These are phyloP conservation scores for Botrytis galanthina DNA, from an alignment of 2,329 filamentous ascomycete genomes.

Conservation along the genomic window DNA sequence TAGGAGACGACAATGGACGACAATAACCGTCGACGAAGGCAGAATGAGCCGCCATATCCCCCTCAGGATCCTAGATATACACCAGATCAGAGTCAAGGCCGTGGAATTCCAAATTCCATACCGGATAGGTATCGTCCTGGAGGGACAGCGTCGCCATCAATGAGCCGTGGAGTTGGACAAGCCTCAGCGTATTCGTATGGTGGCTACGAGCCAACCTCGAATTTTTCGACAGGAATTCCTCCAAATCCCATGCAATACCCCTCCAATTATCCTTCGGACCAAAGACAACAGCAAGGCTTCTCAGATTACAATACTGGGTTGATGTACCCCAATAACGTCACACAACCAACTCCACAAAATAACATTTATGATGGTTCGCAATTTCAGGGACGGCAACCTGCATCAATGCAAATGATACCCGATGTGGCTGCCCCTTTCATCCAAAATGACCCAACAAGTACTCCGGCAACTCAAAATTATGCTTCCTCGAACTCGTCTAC, in stretches of 20 bases:
- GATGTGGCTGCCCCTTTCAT: constrained; percentile 77
- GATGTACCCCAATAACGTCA: constrained; percentile 77
- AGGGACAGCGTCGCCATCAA: constrained; percentile 47
- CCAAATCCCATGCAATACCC: constrained; percentile 42
- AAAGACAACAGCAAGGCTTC: constrained; percentile 54
- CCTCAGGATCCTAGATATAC: constrained; percentile 54
- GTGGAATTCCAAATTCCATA: constrained; percentile 31
- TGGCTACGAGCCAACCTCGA: constrained; percentile 56
- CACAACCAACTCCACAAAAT: constrained; percentile 58
- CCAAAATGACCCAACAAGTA: constrained; percentile 61
- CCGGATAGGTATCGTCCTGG: constrained; percentile 48
- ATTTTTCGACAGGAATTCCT: constrained; percentile 45
- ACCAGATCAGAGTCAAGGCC: constrained; percentile 32
- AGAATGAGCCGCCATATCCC: constrained; percentile 69
- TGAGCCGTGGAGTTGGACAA: constrained; percentile 45
- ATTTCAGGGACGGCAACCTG: constrained; percentile 73
- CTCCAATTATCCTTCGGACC: constrained; percentile 47
- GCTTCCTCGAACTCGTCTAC: constrained; percentile 52
- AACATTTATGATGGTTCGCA: constrained; percentile 75
- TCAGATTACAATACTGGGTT: constrained; percentile 62
- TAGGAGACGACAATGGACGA: constrained; percentile 69
- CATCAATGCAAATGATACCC: constrained; percentile 73
- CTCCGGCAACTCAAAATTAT: constrained; percentile 52
- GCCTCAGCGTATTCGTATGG: constrained; percentile 52
- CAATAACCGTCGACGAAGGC: constrained; percentile 69